These are phyloP conservation scores for Cylindrodendrum hubeiense DNA, from an alignment of 2,329 filamentous ascomycete genomes.

Conservation along the genomic window DNA sequence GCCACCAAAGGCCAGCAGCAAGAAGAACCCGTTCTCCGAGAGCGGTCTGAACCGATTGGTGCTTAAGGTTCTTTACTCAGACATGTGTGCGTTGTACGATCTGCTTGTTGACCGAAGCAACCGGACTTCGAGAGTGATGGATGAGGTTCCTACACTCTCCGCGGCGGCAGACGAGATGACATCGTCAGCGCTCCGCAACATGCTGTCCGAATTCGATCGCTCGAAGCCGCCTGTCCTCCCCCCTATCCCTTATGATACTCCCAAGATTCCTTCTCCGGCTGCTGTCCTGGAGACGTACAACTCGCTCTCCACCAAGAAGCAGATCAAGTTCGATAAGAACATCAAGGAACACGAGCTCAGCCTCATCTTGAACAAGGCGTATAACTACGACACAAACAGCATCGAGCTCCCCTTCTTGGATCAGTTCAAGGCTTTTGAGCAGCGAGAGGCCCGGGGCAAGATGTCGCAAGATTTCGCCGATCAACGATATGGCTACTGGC, in stretches of 20 bases:
- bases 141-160: constrained; percentile 70
- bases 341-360: constrained; percentile 84
- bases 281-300: constrained; percentile 74
- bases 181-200: constrained; percentile 78
- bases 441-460: constrained; percentile 74
- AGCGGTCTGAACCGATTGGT: constrained; percentile 89
- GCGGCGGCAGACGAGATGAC: constrained; percentile 71
- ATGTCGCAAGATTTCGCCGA: constrained; percentile 76
- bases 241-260: constrained; percentile 90
- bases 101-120: constrained; percentile 84
- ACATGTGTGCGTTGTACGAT: constrained; percentile 90
- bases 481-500: constrained; percentile 81
- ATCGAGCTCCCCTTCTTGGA: constrained; percentile 73
- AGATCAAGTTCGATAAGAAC: constrained; percentile 77
- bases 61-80: constrained; percentile 83
- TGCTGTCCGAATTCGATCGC: constrained; percentile 89
- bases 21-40: constrained; percentile 91
- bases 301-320: constrained; percentile 77
- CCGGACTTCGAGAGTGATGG: constrained; percentile 82
- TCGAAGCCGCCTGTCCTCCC: constrained; percentile 91
- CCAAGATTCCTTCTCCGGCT: constrained; percentile 78
- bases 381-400: constrained; percentile 79
- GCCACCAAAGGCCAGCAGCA: constrained; percentile 92
- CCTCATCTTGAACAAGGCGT: constrained; percentile 81
- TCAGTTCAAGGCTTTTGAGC: constrained; percentile 79